Conservation (phyloP, 1,284 basidiomycete species). For the Puccinia triticina region DNA sequence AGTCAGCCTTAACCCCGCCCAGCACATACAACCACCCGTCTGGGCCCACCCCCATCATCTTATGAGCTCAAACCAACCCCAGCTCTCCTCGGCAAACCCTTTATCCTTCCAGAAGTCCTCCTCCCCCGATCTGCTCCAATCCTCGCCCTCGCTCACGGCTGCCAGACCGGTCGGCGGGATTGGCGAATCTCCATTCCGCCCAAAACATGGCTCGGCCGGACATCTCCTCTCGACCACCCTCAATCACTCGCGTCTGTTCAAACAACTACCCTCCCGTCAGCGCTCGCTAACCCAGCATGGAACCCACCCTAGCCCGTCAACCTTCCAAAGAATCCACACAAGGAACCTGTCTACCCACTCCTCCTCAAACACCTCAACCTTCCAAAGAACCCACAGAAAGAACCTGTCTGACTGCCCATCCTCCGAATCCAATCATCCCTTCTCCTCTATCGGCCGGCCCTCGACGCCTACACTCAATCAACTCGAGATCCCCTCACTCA, state of each 20-base stretch:
- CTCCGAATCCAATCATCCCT: background rate
- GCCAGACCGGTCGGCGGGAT: background rate
- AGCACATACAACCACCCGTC: background rate
- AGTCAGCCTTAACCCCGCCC: background rate
- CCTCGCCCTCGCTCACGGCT: background rate
- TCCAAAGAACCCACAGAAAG: background rate
- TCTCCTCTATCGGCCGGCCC: background rate
- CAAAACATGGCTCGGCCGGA: background rate
- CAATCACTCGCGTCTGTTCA: background rate
- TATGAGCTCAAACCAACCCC: background rate
- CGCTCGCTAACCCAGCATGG: background rate
- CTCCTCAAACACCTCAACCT: background rate
- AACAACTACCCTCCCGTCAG: background rate
- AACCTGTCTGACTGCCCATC: background rate
- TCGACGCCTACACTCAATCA: background rate
- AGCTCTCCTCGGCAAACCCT: background rate
- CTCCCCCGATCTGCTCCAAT: background rate
- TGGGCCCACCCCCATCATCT: background rate
- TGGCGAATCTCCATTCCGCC: slow-evolving; percentile 6
- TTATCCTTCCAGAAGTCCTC: background rate
- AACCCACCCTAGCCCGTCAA: background rate
- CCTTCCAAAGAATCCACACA: background rate
- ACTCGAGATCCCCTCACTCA: background rate
- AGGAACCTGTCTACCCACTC: background rate
- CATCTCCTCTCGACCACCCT: slow-evolving; percentile 5